Evolutionary conservation across 192 early-diverging fungal genomes (phyloP).

Genomic region (Piromyces finnis): DNA sequence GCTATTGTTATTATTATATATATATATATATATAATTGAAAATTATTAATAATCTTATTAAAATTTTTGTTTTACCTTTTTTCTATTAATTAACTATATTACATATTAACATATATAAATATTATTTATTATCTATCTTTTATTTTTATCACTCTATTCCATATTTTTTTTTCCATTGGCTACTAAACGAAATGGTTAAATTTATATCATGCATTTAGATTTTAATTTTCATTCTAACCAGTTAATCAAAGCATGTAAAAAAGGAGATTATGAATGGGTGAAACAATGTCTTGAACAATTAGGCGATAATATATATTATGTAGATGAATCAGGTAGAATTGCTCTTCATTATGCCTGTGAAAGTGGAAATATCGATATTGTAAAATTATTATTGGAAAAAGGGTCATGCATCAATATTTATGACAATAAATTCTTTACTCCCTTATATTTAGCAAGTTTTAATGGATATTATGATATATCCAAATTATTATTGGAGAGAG

Average conservation of each 20-base stretch:
- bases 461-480: neutral
- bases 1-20: too few relatives aligned
- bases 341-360: neutral
- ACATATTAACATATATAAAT: too few relatives aligned
- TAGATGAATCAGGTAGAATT: neutral
- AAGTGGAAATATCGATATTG: neutral
- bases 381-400: neutral
- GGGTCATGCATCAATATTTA: neutral
- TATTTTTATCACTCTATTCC: too few relatives aligned
- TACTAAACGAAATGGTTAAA: too few relatives aligned
- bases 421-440: neutral
- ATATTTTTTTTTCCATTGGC: too few relatives aligned
- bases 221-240: too few relatives aligned
- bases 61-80: too few relatives aligned
- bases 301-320: neutral
- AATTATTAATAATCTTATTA: too few relatives aligned
- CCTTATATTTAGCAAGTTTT: neutral
- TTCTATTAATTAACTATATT: too few relatives aligned
- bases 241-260: neutral
- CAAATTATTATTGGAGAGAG: neutral
- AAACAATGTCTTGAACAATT: neutral
- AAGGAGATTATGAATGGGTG: neutral
- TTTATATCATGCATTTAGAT: too few relatives aligned
- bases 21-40: too few relatives aligned
- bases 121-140: too few relatives aligned